Percentiles rank a stretch among this genome's conserved stretches.
Evolutionary conservation across 345 rosid genomes (phyloP).

Genomic region (Noccaea bulbosa): DNA sequence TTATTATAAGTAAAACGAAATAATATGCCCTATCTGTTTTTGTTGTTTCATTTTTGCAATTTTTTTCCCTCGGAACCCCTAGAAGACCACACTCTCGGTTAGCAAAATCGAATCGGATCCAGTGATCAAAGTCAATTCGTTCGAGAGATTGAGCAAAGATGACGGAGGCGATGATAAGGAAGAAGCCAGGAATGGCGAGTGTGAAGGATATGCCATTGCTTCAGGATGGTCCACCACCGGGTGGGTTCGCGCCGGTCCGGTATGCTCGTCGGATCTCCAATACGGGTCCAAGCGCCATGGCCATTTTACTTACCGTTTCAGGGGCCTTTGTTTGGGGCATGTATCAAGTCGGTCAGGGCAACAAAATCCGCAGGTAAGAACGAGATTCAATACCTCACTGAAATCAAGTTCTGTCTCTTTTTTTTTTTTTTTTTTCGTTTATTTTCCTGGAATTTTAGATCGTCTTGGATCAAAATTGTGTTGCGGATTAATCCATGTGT

Average conservation of each 20-base stretch:
- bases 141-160: slow-evolving; percentile 45
- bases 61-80: slow-evolving; percentile 26
- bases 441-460: slow-evolving; percentile 2
- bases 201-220: slow-evolving; percentile 96
- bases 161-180: slow-evolving; percentile 97
- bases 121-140: slow-evolving; percentile 21
- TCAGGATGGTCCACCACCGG: slow-evolving; percentile 99
- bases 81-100: not conserved
- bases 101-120: slow-evolving; percentile 27
- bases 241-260: slow-evolving; percentile 90
- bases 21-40: not conserved
- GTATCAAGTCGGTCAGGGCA: slow-evolving; percentile 97
- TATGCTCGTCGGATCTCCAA: slow-evolving; percentile 95
- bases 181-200: slow-evolving; percentile 98
- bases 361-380: slow-evolving; percentile 85
- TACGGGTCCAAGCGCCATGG: slow-evolving; percentile 93
- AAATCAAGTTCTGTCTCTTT: not conserved
- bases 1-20: not conserved
- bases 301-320: slow-evolving; percentile 77
- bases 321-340: slow-evolving; percentile 96
- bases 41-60: not conserved
- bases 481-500: not conserved
- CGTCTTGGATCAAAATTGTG: not conserved
- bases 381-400: not conserved
- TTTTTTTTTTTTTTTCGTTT: not conserved